Evolutionary conservation across 768 basidiomycete species (phyloP), one percentile per base, ranked within the genome.

Genomic region (Termitomyces sp.): DNA sequence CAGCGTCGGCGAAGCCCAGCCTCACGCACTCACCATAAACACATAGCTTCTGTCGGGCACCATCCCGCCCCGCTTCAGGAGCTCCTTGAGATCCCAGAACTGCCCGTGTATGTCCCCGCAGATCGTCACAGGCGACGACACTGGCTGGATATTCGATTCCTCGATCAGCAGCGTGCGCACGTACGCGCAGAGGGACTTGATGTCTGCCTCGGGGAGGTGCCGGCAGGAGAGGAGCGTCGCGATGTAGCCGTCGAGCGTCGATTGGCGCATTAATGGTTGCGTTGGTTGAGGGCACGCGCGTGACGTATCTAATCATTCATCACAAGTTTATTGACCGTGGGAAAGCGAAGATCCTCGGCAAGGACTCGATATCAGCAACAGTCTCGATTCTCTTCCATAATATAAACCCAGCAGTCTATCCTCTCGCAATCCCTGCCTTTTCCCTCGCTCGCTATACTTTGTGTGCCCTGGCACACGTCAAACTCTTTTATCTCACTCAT

Each of bases 21-120:
- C 70, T 70, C 63, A 75, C 79, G 71, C 80, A 88, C 87, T 77
- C 83, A 83, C 89, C 93, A 97, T 97, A 72, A 97, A 97, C 48
- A 97, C 92, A 70, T 97, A 97, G 70, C 92, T 95, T 52, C 92
- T 82, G 53, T 87, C 89, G 9, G 93, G 93, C 10, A 93, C 86
- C 61, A 80, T 83, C 7, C 94, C 92, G 1, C 94, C 94, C 56
- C 92, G 87, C 64, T 89, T 75, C 64, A 97, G 76, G 51, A 99
- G 74, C 74, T 99, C 94, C 35, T 96, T 79, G 48, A 98, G 76
- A 68, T 98, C 96, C 88, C 94, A 98, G 73, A 97, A 97, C 70
- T 98, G 96, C 26, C 95, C 95, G 66, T 98, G 95, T 52, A 98
- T 96, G 68, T 98, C 95, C 32, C 95, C 95, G 67, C 91, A 92